Evolutionary conservation across 305 asterid species (phyloP).

Genomic region (Lippia alba): DNA sequence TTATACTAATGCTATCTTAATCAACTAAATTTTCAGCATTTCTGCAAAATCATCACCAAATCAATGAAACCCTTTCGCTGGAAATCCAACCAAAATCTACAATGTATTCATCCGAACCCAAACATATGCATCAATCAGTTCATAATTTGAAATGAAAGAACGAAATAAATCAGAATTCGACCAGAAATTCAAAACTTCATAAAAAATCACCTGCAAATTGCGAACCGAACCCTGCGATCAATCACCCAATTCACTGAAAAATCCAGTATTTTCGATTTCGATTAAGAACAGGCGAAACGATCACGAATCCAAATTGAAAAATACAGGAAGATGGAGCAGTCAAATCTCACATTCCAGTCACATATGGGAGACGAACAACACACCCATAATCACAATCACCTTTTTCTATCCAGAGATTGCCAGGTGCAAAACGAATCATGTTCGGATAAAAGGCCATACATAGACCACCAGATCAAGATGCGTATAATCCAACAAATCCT

Average conservation of each 20-base stretch:
- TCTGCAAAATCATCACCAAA: constrained; percentile 23
- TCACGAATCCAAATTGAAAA: neutral
- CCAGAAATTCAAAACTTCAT: neutral
- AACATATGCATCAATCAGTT: constrained; percentile 8
- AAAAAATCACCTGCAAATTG: constrained; percentile 15
- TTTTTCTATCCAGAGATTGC: constrained; percentile 30
- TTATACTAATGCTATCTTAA: constrained; percentile 29
- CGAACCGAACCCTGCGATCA: constrained; percentile 29
- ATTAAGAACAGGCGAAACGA: constrained; percentile 3
- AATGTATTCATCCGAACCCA: constrained; percentile 3
- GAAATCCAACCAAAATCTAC: constrained; percentile 20
- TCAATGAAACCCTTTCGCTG: constrained; percentile 18
- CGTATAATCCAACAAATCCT: constrained; percentile 7
- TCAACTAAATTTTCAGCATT: constrained; percentile 39
- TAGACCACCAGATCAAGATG: constrained; percentile 24
- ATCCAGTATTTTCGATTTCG: constrained; percentile 23
- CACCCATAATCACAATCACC: constrained; percentile 28
- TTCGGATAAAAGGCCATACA: neutral
- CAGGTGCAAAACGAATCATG: constrained; percentile 27
- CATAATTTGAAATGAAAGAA: neutral
- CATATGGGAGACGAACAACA: constrained; percentile 16
- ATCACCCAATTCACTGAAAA: constrained; percentile 35
- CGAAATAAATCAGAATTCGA: constrained; percentile 6
- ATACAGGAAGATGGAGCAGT: neutral
- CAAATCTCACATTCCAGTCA: constrained; percentile 17